These are phyloP conservation scores for Camellia oleifera DNA, from an alignment of 179 eudicot species.

Conservation along the genomic window DNA sequence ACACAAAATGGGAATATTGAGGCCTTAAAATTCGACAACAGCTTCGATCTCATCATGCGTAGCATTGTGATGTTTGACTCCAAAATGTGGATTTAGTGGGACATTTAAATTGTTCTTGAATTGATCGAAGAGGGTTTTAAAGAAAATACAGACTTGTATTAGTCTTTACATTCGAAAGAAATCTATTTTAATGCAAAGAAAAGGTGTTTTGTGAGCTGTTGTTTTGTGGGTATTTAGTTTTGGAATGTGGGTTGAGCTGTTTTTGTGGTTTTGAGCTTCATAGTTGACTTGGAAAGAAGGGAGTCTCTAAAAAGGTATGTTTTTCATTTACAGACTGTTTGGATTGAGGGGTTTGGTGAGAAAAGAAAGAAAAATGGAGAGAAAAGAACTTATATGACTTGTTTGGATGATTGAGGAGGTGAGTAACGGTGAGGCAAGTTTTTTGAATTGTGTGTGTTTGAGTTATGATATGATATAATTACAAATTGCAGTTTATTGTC, in stretches of 20 bases:
- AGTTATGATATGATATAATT: background rate
- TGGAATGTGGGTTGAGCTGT: slow-evolving; percentile 4
- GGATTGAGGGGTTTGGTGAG: no score
- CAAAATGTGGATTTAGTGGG: background rate
- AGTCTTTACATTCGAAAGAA: no score
- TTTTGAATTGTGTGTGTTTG: background rate
- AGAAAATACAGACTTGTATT: no score
- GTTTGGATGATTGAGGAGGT: no score
- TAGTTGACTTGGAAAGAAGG: slow-evolving; percentile 3
- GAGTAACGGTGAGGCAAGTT: no score
- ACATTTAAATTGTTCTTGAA: background rate
- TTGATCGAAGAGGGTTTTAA: background rate
- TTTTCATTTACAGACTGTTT: no score
- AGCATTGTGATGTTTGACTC: background rate
- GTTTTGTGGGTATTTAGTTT: slow-evolving; percentile 7
- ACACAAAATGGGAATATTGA: background rate
- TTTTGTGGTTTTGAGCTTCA: slow-evolving; percentile 3
- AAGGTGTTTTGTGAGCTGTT: background rate
- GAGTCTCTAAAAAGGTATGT: background rate
- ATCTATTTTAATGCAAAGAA: background rate
- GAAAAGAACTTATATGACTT: no score
- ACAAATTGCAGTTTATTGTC: background rate
- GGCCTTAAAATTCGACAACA: background rate
- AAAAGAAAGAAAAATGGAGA: no score
- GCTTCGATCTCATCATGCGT: background rate